Evolutionary conservation across 2,329 filamentous ascomycete species (phyloP).

Genomic region (Aspergillus sojae): DNA sequence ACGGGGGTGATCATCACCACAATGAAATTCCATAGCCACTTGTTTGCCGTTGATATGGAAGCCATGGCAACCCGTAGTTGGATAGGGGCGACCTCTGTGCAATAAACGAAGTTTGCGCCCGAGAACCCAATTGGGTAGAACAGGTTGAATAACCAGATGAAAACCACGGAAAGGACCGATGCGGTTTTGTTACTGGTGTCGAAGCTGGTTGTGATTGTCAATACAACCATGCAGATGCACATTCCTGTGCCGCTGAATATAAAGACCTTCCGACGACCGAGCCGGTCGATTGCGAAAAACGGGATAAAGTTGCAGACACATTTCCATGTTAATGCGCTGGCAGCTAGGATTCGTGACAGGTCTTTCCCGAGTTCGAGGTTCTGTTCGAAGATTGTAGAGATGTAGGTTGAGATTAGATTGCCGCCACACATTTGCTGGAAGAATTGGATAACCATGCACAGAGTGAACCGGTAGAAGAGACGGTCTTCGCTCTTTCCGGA

Average conservation of each 20-base stretch:
- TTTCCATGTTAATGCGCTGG: constrained; percentile 59
- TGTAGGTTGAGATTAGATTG: constrained; percentile 21
- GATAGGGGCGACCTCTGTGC: constrained; percentile 53
- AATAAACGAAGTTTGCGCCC: constrained; percentile 57
- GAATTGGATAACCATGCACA: constrained; percentile 22
- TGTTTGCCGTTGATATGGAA: constrained; percentile 64
- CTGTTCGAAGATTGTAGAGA: constrained; percentile 20
- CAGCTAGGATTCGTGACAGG: constrained; percentile 42
- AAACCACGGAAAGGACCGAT: constrained; percentile 21
- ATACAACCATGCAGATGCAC: constrained; percentile 59
- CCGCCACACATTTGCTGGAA: constrained; percentile 26
- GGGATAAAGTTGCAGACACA: constrained; percentile 56
- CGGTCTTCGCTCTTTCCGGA: constrained; percentile 19
- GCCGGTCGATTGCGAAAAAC: constrained; percentile 55
- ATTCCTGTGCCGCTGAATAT: constrained; percentile 57
- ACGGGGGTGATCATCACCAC: constrained; percentile 67
- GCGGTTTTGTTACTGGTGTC: constrained; percentile 17
- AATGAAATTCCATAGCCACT: constrained; percentile 63
- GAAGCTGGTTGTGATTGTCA: constrained; percentile 43
- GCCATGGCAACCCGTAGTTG: constrained; percentile 56
- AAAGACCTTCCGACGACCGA: constrained; percentile 55
- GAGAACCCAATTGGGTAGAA: constrained; percentile 66
- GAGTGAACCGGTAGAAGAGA: constrained; percentile 23
- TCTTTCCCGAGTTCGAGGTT: constrained; percentile 16
- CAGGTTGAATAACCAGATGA: constrained; percentile 65